Percentiles rank a stretch among this genome's conserved stretches.
Conservation (phyloP, 1,284 basidiomycete species). For the Ceratobasidium sp. region DNA sequence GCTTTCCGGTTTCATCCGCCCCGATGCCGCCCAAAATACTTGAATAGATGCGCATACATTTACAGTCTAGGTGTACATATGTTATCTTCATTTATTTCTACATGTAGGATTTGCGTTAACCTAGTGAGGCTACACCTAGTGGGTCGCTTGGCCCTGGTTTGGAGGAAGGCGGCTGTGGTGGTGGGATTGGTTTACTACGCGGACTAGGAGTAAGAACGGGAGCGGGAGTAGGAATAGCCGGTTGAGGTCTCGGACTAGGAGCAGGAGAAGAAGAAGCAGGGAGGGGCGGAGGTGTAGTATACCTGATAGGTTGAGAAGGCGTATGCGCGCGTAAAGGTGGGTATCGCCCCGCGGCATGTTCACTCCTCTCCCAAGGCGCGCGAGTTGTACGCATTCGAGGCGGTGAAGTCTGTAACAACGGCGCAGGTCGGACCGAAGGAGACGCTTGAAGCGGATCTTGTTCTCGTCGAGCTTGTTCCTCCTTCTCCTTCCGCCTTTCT, state of each 20-base stretch:
- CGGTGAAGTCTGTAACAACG: conserved; percentile 32
- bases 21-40: too few relatives aligned
- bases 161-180: not conserved
- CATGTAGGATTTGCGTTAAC: too few relatives aligned
- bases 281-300: not conserved
- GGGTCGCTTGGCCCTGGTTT: conserved; percentile 25
- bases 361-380: conserved; percentile 37
- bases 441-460: conserved; percentile 38
- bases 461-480: not conserved
- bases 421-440: conserved; percentile 28
- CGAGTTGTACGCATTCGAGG: conserved; percentile 32
- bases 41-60: not conserved
- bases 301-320: not conserved
- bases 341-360: conserved; percentile 17
- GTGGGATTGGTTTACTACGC: not conserved
- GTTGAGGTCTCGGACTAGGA: not conserved
- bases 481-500: conserved; percentile 28
- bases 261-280: not conserved
- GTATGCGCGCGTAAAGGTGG: conserved; percentile 17
- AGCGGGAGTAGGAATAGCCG: too few relatives aligned
- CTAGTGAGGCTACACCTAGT: conserved; percentile 22
- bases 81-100: too few relatives aligned
- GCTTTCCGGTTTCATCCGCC: conserved; percentile 42
- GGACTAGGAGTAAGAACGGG: conserved; percentile 5
- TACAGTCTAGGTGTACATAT: too few relatives aligned